Evolutionary conservation across 441 rosid genomes (phyloP).

Genomic region (Omphalea diandra): DNA sequence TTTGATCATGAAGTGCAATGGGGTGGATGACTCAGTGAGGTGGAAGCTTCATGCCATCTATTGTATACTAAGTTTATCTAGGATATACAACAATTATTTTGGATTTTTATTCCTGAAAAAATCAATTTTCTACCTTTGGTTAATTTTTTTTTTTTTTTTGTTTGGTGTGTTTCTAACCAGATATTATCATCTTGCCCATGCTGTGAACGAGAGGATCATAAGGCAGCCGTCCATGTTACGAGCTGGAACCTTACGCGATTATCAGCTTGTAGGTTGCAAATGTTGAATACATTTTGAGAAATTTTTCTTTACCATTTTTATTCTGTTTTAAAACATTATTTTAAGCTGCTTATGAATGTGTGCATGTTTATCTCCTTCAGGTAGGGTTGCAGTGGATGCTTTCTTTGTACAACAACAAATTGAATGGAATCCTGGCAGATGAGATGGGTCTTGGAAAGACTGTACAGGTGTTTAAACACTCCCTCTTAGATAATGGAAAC

Average conservation of each 20-base stretch:
- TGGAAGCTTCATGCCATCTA: constrained; percentile 15
- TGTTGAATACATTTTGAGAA: constrained; percentile 20
- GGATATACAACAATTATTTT: constrained; percentile 16
- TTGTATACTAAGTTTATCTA: not conserved
- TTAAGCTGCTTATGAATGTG: constrained; percentile 24
- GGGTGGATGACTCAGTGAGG: constrained; percentile 6
- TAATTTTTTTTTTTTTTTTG: constrained; percentile 15
- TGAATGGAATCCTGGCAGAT: constrained; percentile 99
- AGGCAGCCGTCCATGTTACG: constrained; percentile 99
- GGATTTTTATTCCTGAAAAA: constrained; percentile 5
- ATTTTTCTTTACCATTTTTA: not conserved
- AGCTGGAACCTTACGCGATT: constrained; percentile 95
- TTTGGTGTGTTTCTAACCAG: constrained; percentile 47
- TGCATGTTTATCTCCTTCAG: constrained; percentile 37
- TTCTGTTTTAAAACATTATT: constrained; percentile 3
- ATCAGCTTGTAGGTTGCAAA: constrained; percentile 88
- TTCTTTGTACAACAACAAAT: constrained; percentile 95
- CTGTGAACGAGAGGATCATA: constrained; percentile 86
- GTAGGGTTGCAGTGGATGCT: constrained; percentile 99
- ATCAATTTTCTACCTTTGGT: not conserved
- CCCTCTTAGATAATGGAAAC: not conserved
- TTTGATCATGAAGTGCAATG: constrained; percentile 10
- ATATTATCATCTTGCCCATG: constrained; percentile 98
- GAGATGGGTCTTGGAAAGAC: constrained; percentile 99
- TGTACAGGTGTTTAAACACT: constrained; percentile 67